A percentile compares a stretch with the other conserved stretches of the same genome.
phyloP scores from a whole-genome alignment of 208 protist genomes.

The Leishmania aethiopica region DNA sequence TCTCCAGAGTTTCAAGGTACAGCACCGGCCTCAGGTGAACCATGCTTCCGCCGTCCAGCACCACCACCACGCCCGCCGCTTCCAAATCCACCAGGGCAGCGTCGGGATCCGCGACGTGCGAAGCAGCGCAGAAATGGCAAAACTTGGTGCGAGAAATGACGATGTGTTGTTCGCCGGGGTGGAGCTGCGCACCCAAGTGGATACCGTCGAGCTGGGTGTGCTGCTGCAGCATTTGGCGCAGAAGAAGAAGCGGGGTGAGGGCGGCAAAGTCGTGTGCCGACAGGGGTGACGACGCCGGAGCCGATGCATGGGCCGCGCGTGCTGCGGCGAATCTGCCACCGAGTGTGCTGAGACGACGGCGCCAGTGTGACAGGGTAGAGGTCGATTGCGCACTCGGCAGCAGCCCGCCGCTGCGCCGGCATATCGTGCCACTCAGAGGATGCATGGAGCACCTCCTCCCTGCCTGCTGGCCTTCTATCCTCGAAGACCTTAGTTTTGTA shows the following conservation, averaged over 20 bases:
- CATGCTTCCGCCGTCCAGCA: conserved; percentile 42
- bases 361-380: background rate
- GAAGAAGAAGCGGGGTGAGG: conserved; percentile 56
- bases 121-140: conserved; percentile 48
- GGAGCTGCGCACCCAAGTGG: conserved; percentile 11
- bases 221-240: conserved; percentile 58
- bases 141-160: conserved; percentile 64
- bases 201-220: conserved; percentile 40
- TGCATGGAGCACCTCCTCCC: background rate
- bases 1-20: conserved; percentile 45
- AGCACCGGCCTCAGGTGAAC: conserved; percentile 70
- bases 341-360: background rate
- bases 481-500: background rate
- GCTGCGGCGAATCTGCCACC: background rate
- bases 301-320: background rate
- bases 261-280: conserved; percentile 36
- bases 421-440: no score
- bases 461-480: background rate
- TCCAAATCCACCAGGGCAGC: conserved; percentile 45
- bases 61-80: conserved; percentile 59
- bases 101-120: conserved; percentile 53
- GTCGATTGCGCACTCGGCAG: background rate
- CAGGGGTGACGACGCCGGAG: background rate
- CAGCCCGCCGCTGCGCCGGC: background rate
- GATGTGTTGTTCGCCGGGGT: conserved; percentile 25